These are phyloP conservation scores for Melocanna baccifera DNA, from an alignment of 176 grass and related monocot species.

Conservation along the genomic window DNA sequence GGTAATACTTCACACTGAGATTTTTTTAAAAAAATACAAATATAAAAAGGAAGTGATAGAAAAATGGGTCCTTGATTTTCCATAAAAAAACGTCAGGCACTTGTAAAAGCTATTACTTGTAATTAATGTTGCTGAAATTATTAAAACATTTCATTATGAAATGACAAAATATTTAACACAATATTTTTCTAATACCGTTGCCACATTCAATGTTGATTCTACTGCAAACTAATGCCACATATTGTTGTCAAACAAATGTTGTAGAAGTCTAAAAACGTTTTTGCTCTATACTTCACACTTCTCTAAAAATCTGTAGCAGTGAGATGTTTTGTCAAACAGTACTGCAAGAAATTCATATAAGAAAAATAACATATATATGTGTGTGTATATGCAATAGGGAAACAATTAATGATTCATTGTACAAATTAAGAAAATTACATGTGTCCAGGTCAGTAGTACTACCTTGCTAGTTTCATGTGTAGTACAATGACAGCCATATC, in stretches of 20 bases:
- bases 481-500: too few relatives aligned
- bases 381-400: neutral
- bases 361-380: neutral
- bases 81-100: too few relatives aligned
- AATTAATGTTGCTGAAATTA: neutral
- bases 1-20: too few relatives aligned
- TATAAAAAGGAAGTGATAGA: neutral
- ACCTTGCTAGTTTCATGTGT: too few relatives aligned
- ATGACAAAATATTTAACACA: neutral
- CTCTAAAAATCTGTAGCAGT: neutral
- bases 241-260: neutral
- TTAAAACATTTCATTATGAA: neutral
- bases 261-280: neutral
- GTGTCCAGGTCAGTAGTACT: neutral
- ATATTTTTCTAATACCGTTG: neutral
- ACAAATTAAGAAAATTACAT: neutral
- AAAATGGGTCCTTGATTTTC: neutral
- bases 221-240: neutral
- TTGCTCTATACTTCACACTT: too few relatives aligned
- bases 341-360: neutral
- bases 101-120: neutral
- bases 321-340: neutral
- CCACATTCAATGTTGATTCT: neutral
- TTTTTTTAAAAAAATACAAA: neutral
- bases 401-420: neutral